Base-by-base conservation (phyloP, 768 basidiomycete species). In the Daedaleopsis sinensis region DNA sequence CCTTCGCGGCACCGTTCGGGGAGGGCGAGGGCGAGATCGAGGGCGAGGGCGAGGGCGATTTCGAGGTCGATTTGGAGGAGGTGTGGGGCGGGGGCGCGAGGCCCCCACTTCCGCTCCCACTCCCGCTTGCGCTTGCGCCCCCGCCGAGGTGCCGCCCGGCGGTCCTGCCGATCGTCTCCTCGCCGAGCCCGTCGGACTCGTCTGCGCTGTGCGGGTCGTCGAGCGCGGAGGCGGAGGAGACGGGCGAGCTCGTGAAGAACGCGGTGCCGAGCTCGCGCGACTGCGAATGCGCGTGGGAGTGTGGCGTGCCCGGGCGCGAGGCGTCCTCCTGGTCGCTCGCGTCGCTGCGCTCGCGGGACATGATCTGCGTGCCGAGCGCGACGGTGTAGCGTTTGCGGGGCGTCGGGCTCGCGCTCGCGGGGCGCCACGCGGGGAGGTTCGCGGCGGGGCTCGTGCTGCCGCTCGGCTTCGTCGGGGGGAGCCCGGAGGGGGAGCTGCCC, bases 371-470 rank as follows among this genome's bases (percentile, higher is more conserved):
- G 11, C 91, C 91, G 0, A 94, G 80, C 0, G 93, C 92, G 36
- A 94, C 92, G 0, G 93, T 94, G 70, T 94, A 94, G 42, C 93
- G 81, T 68, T 94, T 94, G 61, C 92, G 77, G 1, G 79, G 74
- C 0, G 83, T 76, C 1, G 93, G 91, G 3, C 90, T 91, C 1
- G 87, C 80, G 67, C 86, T 89, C 5, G 79, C 76, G 16, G 80
- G 81, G 19, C 86, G 77, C 47, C 77, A 72, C 6, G 71, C 67
- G 19, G 71, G 64, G 10, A 70, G 56, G 61, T 74, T 81, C 11
- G 67, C 56, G 2, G 64, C 58, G 0, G 67, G 67, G 59, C 68
- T 65, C 61, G 23, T 68, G 67, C 39, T 67, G n/a, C 52, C 56
- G 35, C 68, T 62, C 12, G 67, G 67, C 18, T 51, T 59, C 19